Evolutionary conservation across 192 early-diverging fungal genomes (phyloP).

Genomic region (Podila epicladia): DNA sequence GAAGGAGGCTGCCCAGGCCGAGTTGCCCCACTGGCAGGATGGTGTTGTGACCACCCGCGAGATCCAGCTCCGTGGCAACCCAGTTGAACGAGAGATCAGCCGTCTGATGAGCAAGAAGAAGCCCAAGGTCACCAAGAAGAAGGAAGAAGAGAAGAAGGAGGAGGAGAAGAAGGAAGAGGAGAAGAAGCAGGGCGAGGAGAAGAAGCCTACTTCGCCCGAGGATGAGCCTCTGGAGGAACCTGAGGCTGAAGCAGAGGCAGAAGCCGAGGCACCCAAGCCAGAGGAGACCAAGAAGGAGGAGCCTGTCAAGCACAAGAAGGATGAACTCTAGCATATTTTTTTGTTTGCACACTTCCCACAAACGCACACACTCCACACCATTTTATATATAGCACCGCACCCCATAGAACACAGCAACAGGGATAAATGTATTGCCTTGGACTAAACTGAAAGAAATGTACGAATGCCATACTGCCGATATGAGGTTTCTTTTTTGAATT

Average conservation of each 20-base stretch:
- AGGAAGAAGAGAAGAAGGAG: conserved; percentile 35
- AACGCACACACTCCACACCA: too few relatives aligned
- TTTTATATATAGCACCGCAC: too few relatives aligned
- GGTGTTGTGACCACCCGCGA: conserved; percentile 72
- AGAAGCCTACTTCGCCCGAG: not conserved
- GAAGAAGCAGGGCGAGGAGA: conserved; percentile 29
- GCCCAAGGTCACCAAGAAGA: conserved; percentile 61
- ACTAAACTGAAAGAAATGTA: too few relatives aligned
- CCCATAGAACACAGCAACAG: too few relatives aligned
- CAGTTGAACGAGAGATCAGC: conserved; percentile 62
- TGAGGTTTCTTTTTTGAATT: too few relatives aligned
- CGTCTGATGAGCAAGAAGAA: conserved; percentile 69
- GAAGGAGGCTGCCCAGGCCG: conserved; percentile 67
- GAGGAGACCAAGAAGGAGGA: conserved; percentile 15
- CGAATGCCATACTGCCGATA: too few relatives aligned
- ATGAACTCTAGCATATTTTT: conserved; percentile 28
- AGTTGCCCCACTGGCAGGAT: conserved; percentile 63
- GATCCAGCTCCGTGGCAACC: conserved; percentile 58
- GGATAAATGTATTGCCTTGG: too few relatives aligned
- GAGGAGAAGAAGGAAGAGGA: conserved; percentile 44
- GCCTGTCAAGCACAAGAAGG: conserved; percentile 35
- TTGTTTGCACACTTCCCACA: not conserved
- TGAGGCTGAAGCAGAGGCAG: not conserved
- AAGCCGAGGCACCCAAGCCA: not conserved
- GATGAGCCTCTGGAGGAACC: conserved; percentile 13